Conservation (phyloP, 257 asterid species). For the Solanum ossicruentum region DNA sequence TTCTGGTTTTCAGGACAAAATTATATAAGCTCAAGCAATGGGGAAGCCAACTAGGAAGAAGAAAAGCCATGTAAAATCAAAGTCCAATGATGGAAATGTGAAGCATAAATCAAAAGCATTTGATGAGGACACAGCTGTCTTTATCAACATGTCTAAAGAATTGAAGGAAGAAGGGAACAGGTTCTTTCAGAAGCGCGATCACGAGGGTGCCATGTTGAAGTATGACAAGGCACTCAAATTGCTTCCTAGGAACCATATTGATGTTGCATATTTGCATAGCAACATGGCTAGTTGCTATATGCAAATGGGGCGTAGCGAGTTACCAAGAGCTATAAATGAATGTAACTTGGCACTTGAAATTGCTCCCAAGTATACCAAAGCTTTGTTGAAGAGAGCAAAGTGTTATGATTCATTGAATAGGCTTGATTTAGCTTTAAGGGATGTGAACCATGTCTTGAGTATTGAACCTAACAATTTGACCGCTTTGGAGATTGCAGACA, state of each 20-base stretch:
- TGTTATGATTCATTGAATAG: constrained; percentile 67
- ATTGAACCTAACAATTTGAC: constrained; percentile 70
- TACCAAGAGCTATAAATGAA: constrained; percentile 69
- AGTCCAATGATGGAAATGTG: constrained; percentile 25
- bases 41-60: constrained; percentile 79
- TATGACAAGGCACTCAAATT: constrained; percentile 76
- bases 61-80: constrained; percentile 35
- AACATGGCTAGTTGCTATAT: constrained; percentile 87
- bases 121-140: constrained; percentile 85
- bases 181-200: constrained; percentile 62
- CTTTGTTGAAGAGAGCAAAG: constrained; percentile 68
- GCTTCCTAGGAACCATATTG: constrained; percentile 68
- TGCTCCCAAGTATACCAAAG: constrained; percentile 80
- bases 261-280: constrained; percentile 60
- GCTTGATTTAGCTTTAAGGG: constrained; percentile 74
- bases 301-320: constrained; percentile 83
- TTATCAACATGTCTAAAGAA: constrained; percentile 79
- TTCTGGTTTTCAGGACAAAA: not conserved
- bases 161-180: constrained; percentile 83
- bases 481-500: constrained; percentile 65
- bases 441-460: constrained; percentile 55
- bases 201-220: constrained; percentile 89
- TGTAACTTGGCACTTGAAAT: constrained; percentile 89
- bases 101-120: constrained; percentile 55
- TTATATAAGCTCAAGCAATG: constrained; percentile 16